Percentiles rank a stretch among this genome's conserved stretches.
Evolutionary conservation across 2,329 filamentous ascomycete genomes (phyloP).

Genomic region (Hypocreales sp.): DNA sequence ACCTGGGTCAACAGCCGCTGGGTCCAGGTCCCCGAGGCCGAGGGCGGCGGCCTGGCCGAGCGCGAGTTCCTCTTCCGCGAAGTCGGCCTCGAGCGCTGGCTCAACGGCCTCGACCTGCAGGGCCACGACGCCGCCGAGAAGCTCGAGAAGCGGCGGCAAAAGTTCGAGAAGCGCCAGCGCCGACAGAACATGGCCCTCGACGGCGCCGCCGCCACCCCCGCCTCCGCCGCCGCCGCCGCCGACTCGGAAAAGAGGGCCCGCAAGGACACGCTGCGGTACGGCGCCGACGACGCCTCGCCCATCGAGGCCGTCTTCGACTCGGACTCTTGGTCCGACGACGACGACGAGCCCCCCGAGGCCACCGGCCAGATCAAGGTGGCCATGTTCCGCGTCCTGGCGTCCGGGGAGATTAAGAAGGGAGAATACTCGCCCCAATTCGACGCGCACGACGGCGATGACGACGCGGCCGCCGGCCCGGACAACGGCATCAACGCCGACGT

Average conservation of each 20-base stretch:
- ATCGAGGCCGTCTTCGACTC: conserved; percentile 55
- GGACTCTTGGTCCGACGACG: conserved; percentile 61
- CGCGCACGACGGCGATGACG: conserved; percentile 87
- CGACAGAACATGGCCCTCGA: conserved; percentile 37
- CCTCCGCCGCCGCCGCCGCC: conserved; percentile 9
- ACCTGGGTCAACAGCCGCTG: conserved; percentile 98
- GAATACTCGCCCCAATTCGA: conserved; percentile 98
- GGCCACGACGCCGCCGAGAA: conserved; percentile 82
- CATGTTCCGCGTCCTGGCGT: conserved; percentile 86
- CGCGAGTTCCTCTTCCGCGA: conserved; percentile 95
- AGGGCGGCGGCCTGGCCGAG: conserved; percentile 89
- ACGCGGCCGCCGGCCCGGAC: conserved; percentile 35
- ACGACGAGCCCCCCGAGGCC: conserved; percentile 84
- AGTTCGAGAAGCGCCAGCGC: conserved; percentile 54
- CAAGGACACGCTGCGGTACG: conserved; percentile 59
- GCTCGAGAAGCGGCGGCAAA: conserved; percentile 75
- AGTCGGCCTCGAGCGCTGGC: conserved; percentile 88
- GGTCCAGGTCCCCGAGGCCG: conserved; percentile 83
- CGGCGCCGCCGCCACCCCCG: conserved; percentile 14
- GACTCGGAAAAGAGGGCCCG: conserved; percentile 14
- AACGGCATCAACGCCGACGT: conserved; percentile 62
- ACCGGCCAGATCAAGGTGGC: conserved; percentile 97
- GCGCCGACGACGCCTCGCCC: conserved; percentile 57
- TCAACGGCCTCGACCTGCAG: conserved; percentile 91
- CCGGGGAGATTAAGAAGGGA: conserved; percentile 92